A percentile compares a stretch with the other conserved stretches of the same genome.
Evolutionary conservation across 169 alveolate genomes (phyloP).

Genomic region (Plasmodium ovale): DNA sequence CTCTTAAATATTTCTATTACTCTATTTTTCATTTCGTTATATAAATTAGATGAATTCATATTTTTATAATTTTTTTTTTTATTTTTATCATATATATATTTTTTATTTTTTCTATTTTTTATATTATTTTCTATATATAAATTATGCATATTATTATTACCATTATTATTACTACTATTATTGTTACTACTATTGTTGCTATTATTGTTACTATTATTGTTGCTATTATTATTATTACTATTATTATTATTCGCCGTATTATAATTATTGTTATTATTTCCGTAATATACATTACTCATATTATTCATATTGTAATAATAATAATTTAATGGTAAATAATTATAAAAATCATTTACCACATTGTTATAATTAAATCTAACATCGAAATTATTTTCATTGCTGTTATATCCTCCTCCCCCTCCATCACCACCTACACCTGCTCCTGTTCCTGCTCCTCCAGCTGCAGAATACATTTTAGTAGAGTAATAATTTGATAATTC

Average conservation of each 20-base stretch:
- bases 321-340: slow-evolving; percentile 61
- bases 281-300: slow-evolving; percentile 21
- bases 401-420: neutral
- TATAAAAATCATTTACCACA: slow-evolving; percentile 47
- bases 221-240: neutral
- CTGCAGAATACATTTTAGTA: slow-evolving; percentile 21
- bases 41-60: slow-evolving; percentile 37
- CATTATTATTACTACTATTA: neutral
- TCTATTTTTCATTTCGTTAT: slow-evolving; percentile 63
- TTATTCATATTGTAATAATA: slow-evolving; percentile 62
- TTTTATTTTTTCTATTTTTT: slow-evolving; percentile 43
- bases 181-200: neutral
- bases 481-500: slow-evolving; percentile 48
- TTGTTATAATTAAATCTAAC: slow-evolving; percentile 40
- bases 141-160: neutral
- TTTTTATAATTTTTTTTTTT: slow-evolving; percentile 60
- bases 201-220: neutral
- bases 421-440: slow-evolving; percentile 4
- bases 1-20: slow-evolving; percentile 64
- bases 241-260: neutral
- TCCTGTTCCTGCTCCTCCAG: neutral
- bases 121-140: slow-evolving; percentile 20
- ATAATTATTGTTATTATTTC: neutral
- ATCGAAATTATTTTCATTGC: slow-evolving; percentile 24
- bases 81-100: slow-evolving; percentile 43